These are phyloP conservation scores for Castanea mollissima DNA, from an alignment of 306 rosid genomes.

Conservation along the genomic window DNA sequence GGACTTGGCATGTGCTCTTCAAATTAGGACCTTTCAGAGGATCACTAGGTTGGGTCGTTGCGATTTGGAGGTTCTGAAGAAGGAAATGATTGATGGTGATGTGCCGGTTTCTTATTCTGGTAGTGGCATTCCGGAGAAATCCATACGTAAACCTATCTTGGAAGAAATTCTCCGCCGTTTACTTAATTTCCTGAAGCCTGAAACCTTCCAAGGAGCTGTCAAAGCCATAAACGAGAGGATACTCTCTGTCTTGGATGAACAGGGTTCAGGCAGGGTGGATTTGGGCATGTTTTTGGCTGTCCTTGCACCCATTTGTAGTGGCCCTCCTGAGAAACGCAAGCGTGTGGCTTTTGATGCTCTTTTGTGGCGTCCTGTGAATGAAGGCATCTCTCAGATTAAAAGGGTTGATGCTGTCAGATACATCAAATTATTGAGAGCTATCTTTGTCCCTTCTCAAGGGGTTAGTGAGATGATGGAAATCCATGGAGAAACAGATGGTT, in stretches of 20 bases:
- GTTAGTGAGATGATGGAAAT: constrained; percentile 73
- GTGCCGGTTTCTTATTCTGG: constrained; percentile 91
- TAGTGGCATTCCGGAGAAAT: constrained; percentile 75
- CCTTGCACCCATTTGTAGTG: constrained; percentile 91
- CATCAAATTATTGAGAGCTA: constrained; percentile 74
- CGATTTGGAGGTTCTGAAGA: constrained; percentile 74
- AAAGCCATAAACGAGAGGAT: constrained; percentile 92
- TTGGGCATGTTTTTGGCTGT: constrained; percentile 85
- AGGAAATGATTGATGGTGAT: constrained; percentile 82
- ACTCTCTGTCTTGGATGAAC: constrained; percentile 77
- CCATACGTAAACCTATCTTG: constrained; percentile 86
- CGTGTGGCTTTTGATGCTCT: constrained; percentile 86
- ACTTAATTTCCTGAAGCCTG: constrained; percentile 79
- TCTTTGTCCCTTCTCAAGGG: constrained; percentile 72
- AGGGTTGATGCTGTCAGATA: constrained; percentile 62
- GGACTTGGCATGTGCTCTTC: constrained; percentile 65
- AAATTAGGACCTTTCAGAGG: constrained; percentile 86
- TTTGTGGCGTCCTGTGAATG: constrained; percentile 91
- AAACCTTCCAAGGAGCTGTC: constrained; percentile 95
- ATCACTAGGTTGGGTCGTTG: constrained; percentile 87
- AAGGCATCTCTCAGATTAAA: constrained; percentile 63
- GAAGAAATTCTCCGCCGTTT: constrained; percentile 87
- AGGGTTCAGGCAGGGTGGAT: constrained; percentile 85
- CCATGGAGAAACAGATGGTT: constrained; percentile 68
- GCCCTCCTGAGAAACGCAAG: constrained; percentile 81